Evolutionary conservation across 2,329 filamentous ascomycete genomes (phyloP).

Genomic region (Xylaria sp.): DNA sequence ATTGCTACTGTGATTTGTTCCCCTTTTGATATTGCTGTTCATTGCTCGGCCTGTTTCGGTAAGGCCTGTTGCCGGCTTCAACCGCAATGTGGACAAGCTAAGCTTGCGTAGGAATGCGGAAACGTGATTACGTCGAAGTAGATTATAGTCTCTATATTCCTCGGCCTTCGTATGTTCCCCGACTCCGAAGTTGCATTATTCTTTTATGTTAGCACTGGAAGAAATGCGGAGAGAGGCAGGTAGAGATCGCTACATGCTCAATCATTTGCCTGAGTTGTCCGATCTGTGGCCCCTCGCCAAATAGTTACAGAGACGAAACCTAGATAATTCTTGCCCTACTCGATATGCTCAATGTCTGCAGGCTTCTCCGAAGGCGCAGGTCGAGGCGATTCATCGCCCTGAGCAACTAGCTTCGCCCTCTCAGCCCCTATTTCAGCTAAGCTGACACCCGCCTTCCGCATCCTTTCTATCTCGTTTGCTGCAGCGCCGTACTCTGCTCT

Average conservation of each 20-base stretch:
- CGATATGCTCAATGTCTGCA: conserved; percentile 32
- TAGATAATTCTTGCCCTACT: background rate
- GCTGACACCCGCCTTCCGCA: conserved; percentile 38
- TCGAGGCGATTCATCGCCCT: conserved; percentile 14
- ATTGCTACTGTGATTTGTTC: background rate
- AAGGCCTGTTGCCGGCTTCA: background rate
- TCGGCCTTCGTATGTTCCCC: background rate
- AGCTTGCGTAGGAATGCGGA: background rate
- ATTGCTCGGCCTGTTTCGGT: background rate
- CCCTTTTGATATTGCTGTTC: background rate
- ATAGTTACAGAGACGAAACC: background rate
- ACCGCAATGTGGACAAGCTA: background rate
- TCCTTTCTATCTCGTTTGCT: conserved; percentile 34
- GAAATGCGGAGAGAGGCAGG: background rate
- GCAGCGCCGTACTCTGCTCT: conserved; percentile 29
- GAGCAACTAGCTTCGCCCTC: conserved; percentile 24
- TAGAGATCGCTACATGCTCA: background rate
- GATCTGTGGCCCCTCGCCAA: background rate
- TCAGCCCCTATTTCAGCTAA: conserved; percentile 35
- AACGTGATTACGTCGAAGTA: background rate
- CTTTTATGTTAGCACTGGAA: background rate
- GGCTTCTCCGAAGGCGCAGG: conserved; percentile 23
- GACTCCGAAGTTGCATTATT: background rate
- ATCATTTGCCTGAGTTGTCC: background rate
- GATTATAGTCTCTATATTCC: background rate